A percentile compares a stretch with the other conserved stretches of the same genome.
Conservation (phyloP, 352 stramenopile genomes). For the Stramenopiles sp. region DNA sequence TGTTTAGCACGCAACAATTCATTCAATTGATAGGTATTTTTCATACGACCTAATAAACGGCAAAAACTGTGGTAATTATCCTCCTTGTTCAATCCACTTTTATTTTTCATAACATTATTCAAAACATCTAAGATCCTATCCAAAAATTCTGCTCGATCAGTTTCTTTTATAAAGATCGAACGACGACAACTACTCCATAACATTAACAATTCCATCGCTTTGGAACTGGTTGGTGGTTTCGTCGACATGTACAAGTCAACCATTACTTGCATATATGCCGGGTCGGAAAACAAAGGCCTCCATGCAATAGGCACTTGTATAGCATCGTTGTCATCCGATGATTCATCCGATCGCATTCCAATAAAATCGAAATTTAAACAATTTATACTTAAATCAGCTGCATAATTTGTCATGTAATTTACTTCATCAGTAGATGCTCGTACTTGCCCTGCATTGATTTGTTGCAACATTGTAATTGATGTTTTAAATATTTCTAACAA, state of each 20-base stretch:
- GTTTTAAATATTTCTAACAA: constrained; percentile 89
- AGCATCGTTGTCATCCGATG: constrained; percentile 82
- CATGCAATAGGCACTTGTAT: constrained; percentile 90
- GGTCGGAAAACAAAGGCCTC: constrained; percentile 73
- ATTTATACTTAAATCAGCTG: constrained; percentile 68
- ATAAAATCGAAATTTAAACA: constrained; percentile 98
- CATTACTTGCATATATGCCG: constrained; percentile 73
- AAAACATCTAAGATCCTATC: constrained; percentile 74
- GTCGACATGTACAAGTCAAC: constrained; percentile 89
- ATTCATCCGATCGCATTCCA: constrained; percentile 92
- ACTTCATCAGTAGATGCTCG: constrained; percentile 58
- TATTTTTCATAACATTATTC: constrained; percentile 69
- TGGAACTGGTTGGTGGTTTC: constrained; percentile 67
- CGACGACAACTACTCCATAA: constrained; percentile 77
- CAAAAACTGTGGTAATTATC: constrained; percentile 99
- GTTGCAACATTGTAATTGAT: constrained; percentile 78
- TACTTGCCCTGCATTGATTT: constrained; percentile 70
- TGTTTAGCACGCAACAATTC: constrained; percentile 86
- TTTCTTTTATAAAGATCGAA: constrained; percentile 88
- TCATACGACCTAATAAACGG: constrained; percentile 79
- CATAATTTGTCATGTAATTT: constrained; percentile 69
- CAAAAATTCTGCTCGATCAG: constrained; percentile 77
- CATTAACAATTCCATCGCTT: constrained; percentile 87
- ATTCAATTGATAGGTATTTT: constrained; percentile 93
- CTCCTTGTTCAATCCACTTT: constrained; percentile 87